phyloP scores from a whole-genome alignment of 2,329 filamentous ascomycete genomes.

The Alternaria infectoria region DNA sequence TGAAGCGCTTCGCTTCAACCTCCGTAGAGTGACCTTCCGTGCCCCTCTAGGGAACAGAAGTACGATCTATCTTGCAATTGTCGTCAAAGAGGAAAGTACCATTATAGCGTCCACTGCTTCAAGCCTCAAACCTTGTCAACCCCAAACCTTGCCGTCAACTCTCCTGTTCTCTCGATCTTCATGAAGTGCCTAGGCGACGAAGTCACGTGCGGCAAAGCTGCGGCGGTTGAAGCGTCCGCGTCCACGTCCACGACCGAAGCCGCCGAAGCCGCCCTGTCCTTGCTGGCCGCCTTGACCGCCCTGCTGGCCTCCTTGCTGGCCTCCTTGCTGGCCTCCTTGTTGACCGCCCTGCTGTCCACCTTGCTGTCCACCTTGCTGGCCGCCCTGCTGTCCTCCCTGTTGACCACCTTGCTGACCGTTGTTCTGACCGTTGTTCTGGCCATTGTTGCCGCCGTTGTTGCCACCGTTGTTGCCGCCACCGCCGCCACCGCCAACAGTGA shows the following conservation, averaged over 20 bases:
- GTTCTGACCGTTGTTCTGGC: slow-evolving; percentile 4
- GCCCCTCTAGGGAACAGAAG: slow-evolving; percentile 32
- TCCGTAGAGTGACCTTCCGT: slow-evolving; percentile 36
- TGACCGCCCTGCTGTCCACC: background rate
- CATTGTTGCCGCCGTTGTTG: slow-evolving; percentile 12
- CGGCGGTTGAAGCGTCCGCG: slow-evolving; percentile 17
- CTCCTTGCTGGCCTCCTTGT: background rate
- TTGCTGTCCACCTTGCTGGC: slow-evolving; percentile 1
- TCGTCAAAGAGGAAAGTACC: slow-evolving; percentile 29
- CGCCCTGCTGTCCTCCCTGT: background rate
- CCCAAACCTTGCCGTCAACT: background rate
- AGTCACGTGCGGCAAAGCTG: slow-evolving; percentile 43
- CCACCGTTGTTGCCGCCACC: slow-evolving; percentile 17
- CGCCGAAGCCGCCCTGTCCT: slow-evolving; percentile 20
- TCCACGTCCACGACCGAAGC: slow-evolving; percentile 19
- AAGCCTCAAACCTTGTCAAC: slow-evolving; percentile 1
- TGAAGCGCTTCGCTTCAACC: slow-evolving; percentile 43
- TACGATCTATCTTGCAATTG: slow-evolving; percentile 32
- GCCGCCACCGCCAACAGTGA: slow-evolving; percentile 48
- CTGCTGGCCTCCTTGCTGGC: slow-evolving; percentile 1
- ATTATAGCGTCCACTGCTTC: slow-evolving; percentile 34
- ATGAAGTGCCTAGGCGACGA: slow-evolving; percentile 33
- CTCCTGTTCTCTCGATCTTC: background rate
- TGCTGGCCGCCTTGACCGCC: slow-evolving; percentile 9
- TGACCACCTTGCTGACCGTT: slow-evolving; percentile 1